These are phyloP conservation scores for Yamadazyma phyllophila DNA, from an alignment of 805 yeast genomes.

Conservation along the genomic window DNA sequence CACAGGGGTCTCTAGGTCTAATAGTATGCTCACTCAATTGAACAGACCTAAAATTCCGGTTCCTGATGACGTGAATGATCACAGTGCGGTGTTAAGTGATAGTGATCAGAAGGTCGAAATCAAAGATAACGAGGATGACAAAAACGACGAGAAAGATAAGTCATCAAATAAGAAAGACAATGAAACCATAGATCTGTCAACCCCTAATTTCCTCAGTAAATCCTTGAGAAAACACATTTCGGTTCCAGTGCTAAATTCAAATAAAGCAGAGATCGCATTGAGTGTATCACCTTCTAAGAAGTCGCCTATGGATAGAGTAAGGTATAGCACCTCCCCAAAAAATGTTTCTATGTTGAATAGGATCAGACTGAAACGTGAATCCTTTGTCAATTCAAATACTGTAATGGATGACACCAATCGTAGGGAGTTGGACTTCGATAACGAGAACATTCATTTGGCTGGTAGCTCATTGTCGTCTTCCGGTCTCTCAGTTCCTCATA, in stretches of 20 bases:
- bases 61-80: no score
- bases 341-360: slow-evolving; percentile 5
- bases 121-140: slow-evolving; percentile 18
- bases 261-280: neutral
- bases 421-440: slow-evolving; percentile 28
- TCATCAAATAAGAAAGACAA: neutral
- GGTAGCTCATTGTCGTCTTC: slow-evolving; percentile 17
- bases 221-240: slow-evolving; percentile 1
- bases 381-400: neutral
- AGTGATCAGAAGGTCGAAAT: neutral
- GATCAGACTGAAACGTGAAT: slow-evolving; percentile 8
- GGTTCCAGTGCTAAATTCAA: neutral
- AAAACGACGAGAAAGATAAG: slow-evolving; percentile 15
- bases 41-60: slow-evolving; percentile 3
- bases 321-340: slow-evolving; percentile 10
- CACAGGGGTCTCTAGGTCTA: slow-evolving; percentile 14
- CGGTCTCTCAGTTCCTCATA: slow-evolving; percentile 10
- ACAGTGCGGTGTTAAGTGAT: no score
- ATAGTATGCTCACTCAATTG: slow-evolving; percentile 13
- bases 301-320: neutral
- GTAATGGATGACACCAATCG: neutral
- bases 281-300: slow-evolving; percentile 1
- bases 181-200: neutral
- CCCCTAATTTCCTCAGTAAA: neutral
- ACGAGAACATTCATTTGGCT: slow-evolving; percentile 28